Conservation (phyloP, 495 filamentous ascomycete genomes). For the Paragyromitra xinjiangensis region DNA sequence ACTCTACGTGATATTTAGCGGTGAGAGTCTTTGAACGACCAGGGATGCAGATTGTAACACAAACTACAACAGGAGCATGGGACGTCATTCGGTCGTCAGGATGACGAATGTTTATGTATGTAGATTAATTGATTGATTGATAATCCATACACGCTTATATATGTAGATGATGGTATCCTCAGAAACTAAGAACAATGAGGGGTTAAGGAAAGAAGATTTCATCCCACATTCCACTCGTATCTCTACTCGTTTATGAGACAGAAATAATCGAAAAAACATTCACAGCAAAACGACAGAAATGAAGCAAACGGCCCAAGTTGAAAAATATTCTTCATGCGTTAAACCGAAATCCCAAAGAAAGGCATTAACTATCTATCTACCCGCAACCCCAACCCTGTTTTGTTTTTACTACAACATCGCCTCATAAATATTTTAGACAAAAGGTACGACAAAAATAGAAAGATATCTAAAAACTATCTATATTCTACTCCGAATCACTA, state of each 20-base stretch:
- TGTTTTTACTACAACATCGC: conserved; percentile 29
- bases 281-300: background rate
- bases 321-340: conserved; percentile 14
- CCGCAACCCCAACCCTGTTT: background rate
- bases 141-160: too few relatives aligned
- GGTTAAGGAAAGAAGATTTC: background rate
- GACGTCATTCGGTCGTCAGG: conserved; percentile 2
- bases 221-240: background rate
- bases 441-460: conserved; percentile 22
- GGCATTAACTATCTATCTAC: conserved; percentile 20
- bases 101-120: background rate
- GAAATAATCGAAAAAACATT: background rate
- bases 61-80: background rate
- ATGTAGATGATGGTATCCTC: background rate
- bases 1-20: background rate
- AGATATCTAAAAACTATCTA: conserved; percentile 11
- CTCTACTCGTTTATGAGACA: background rate
- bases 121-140: too few relatives aligned
- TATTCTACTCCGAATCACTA: conserved; percentile 47
- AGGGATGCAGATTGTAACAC: background rate
- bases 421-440: conserved; percentile 32
- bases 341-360: conserved; percentile 28
- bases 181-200: background rate
- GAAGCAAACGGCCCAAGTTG: background rate
- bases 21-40: background rate